Evolutionary conservation across 1,284 basidiomycete species (phyloP).

Genomic region (Pseudozyma sp.): DNA sequence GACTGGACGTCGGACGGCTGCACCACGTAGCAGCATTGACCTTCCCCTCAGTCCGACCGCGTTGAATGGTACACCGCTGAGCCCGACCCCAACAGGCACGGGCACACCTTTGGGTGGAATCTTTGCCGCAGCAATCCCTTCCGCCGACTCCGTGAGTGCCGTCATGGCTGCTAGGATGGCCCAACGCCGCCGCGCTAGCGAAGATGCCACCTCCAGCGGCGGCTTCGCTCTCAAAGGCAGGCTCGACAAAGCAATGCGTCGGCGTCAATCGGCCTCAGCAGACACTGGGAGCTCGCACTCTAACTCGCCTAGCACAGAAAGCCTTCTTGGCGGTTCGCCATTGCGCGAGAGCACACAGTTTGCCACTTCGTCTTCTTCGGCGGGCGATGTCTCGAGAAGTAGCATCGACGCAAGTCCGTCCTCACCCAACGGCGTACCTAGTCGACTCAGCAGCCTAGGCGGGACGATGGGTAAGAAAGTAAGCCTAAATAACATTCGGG

Average conservation of each 20-base stretch:
- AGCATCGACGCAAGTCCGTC: slow-evolving; percentile 1
- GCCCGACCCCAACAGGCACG: background rate
- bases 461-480: slow-evolving; percentile 29
- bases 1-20: slow-evolving; percentile 6
- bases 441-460: slow-evolving; percentile 39
- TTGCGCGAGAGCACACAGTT: background rate
- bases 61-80: background rate
- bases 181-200: slow-evolving; percentile 30
- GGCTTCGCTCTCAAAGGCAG: background rate
- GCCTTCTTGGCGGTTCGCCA: background rate
- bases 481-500: slow-evolving; percentile 24
- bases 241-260: slow-evolving; percentile 12
- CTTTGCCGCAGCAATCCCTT: slow-evolving; percentile 18
- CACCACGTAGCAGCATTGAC: slow-evolving; percentile 4
- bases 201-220: slow-evolving; percentile 7
- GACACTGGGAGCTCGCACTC: background rate
- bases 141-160: slow-evolving; percentile 14
- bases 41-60: background rate
- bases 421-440: slow-evolving; percentile 23
- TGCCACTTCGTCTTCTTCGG: background rate
- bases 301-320: slow-evolving; percentile 2
- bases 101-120: slow-evolving; percentile 27
- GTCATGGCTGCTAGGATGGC: slow-evolving; percentile 25
- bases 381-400: background rate
- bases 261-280: slow-evolving; percentile 20